phyloP scores from a whole-genome alignment of 768 basidiomycete genomes.

The Leccinum imitatum region DNA sequence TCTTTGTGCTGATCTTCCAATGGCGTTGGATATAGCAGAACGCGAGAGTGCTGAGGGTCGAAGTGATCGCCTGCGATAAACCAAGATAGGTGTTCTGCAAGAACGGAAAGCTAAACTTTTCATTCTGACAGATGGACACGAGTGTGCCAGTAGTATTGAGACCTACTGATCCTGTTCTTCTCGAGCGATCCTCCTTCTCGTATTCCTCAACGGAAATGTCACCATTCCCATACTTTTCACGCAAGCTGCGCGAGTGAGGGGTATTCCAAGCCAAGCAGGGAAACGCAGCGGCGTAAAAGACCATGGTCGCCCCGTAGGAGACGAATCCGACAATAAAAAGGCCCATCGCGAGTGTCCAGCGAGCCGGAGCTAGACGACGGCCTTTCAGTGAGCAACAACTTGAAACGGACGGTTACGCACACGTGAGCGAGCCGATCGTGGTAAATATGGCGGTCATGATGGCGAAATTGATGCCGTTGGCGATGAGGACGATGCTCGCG shows the following conservation, averaged over 20 bases:
- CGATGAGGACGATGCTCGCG: constrained; percentile 71
- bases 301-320: constrained; percentile 75
- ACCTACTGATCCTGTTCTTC: constrained; percentile 83
- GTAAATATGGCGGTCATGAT: constrained; percentile 85
- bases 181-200: constrained; percentile 76
- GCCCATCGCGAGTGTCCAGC: constrained; percentile 77
- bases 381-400: neutral
- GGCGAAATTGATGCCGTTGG: constrained; percentile 76
- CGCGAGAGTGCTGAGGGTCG: constrained; percentile 66
- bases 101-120: constrained; percentile 81
- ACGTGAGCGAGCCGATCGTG: constrained; percentile 66
- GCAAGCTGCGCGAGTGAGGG: constrained; percentile 52
- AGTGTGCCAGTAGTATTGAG: constrained; percentile 79
- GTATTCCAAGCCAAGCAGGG: constrained; percentile 83
- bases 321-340: constrained; percentile 80
- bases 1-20: constrained; percentile 79
- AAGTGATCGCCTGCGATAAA: constrained; percentile 72
- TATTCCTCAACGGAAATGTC: constrained; percentile 62
- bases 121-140: constrained; percentile 74
- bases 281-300: constrained; percentile 78
- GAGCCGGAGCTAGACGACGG: constrained; percentile 48
- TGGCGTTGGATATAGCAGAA: constrained; percentile 85
- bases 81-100: constrained; percentile 79
- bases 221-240: constrained; percentile 56
- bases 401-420: constrained; percentile 38